Evolutionary conservation across 352 stramenopile genomes (phyloP).

Genomic region (Phytophthora sp.): DNA sequence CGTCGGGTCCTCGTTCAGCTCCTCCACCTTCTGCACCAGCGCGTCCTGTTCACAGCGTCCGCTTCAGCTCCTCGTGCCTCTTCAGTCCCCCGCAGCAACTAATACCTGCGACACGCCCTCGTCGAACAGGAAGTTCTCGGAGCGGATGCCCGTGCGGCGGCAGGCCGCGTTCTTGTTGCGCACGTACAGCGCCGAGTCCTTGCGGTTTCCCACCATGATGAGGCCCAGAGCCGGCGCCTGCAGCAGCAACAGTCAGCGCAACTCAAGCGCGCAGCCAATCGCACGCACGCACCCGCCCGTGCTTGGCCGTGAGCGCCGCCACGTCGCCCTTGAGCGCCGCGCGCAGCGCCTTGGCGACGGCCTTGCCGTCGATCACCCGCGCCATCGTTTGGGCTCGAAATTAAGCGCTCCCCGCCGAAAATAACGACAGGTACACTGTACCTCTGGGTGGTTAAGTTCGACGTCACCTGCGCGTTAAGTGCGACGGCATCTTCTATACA

Average conservation of each 20-base stretch:
- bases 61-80: not conserved
- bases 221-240: conserved; percentile 95
- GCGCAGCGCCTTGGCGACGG: conserved; percentile 68
- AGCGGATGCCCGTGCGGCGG: conserved; percentile 92
- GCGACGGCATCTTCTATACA: too few relatives aligned
- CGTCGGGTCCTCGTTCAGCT: conserved; percentile 72
- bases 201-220: conserved; percentile 97
- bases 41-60: conserved; percentile 52
- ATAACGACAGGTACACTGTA: not conserved
- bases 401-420: too few relatives aligned
- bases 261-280: too few relatives aligned
- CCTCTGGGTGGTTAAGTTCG: too few relatives aligned
- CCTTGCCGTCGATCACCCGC: conserved; percentile 75
- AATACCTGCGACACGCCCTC: conserved; percentile 65
- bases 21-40: conserved; percentile 71
- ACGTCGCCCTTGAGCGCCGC: conserved; percentile 66
- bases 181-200: conserved; percentile 98
- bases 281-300: conserved; percentile 53
- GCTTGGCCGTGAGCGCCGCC: conserved; percentile 46
- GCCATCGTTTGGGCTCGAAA: conserved; percentile 18
- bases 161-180: conserved; percentile 98
- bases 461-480: too few relatives aligned
- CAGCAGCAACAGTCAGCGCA: not conserved
- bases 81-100: not conserved
- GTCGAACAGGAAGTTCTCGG: conserved; percentile 88